These are phyloP conservation scores for Nidularia pulvinata DNA, from an alignment of 768 basidiomycete species.

Conservation along the genomic window DNA sequence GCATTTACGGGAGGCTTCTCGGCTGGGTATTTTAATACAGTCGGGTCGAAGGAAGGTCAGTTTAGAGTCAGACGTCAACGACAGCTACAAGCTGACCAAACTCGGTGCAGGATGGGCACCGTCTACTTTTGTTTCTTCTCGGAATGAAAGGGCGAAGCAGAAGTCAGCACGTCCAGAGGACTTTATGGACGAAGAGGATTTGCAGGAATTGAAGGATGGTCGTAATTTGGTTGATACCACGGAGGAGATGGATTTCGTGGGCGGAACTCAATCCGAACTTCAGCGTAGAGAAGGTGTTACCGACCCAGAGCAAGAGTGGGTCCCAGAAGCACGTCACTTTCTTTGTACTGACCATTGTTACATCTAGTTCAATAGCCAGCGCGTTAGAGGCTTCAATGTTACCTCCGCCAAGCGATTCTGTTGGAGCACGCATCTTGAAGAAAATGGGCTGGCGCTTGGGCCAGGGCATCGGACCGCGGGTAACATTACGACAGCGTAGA, in stretches of 20 bases:
- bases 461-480: constrained; percentile 91
- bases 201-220: constrained; percentile 77
- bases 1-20: constrained; percentile 99
- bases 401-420: constrained; percentile 75
- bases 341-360: background rate
- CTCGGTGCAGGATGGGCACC: constrained; percentile 87
- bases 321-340: constrained; percentile 4
- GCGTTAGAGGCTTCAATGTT: constrained; percentile 68
- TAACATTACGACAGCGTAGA: constrained; percentile 75
- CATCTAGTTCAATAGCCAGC: constrained; percentile 56
- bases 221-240: constrained; percentile 77
- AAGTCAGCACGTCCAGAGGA: constrained; percentile 76
- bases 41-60: constrained; percentile 93
- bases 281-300: constrained; percentile 25
- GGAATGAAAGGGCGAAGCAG: constrained; percentile 69
- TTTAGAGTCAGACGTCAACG: background rate
- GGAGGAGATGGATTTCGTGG: constrained; percentile 72
- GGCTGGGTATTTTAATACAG: constrained; percentile 96
- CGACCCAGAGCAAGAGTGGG: constrained; percentile 58
- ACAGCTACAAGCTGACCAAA: background rate
- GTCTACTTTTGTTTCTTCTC: constrained; percentile 89
- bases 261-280: constrained; percentile 51
- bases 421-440: constrained; percentile 83
- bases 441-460: constrained; percentile 97
- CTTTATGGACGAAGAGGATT: constrained; percentile 99